Evolutionary conservation across 352 stramenopile species (phyloP), one percentile per base, ranked within the genome.

Genomic region (Pythium angustatum): DNA sequence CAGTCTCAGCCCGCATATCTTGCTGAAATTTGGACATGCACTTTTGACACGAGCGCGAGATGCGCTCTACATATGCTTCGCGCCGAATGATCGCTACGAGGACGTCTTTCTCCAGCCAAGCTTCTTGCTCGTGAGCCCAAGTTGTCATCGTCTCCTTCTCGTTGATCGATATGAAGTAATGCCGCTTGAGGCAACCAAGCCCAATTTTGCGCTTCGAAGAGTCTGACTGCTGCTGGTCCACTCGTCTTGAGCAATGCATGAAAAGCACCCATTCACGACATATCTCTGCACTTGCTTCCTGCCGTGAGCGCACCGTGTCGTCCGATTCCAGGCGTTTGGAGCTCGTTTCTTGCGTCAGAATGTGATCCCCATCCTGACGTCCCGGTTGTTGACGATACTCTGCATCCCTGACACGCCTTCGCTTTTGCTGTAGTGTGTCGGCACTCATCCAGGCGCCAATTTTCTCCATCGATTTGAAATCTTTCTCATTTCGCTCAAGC

Each of bases 251-350:
- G 53, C 85, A 94, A 2, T 66, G 66, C 45, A 79, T 56, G 26
- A 94, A 89, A 1, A 92, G 45, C 0, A 92, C 78, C 85, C 85
- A 94, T 58, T 90, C 83, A 56, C 79, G 71, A 52, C 85, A 94
- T 3, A 94, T 58, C 19, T 68, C 48, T 0, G 78, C 69, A 51
- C 55, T 81, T 8, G 75, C 68, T 53, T 85, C 66, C 11, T 64
- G 58, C 24, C 81, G 68, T 5, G 83, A 90, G 6, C 55, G 31
- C n/a, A 65, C 68, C 12, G 89, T 30, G 54, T 82, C 70, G 15
- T 22, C 30, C 0, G n/a, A 12, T 17, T 12, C 28, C 6, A 67
- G 41, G 38, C 60, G 53, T 21, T 53, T 28, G 26, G 50, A 75
- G 19, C 56, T 70, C n/a, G 33, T 64, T 58, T 64, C 60, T 72